Base-by-base conservation (phyloP, 805 yeast species). In the Wickerhamiella allomyrinae region DNA sequence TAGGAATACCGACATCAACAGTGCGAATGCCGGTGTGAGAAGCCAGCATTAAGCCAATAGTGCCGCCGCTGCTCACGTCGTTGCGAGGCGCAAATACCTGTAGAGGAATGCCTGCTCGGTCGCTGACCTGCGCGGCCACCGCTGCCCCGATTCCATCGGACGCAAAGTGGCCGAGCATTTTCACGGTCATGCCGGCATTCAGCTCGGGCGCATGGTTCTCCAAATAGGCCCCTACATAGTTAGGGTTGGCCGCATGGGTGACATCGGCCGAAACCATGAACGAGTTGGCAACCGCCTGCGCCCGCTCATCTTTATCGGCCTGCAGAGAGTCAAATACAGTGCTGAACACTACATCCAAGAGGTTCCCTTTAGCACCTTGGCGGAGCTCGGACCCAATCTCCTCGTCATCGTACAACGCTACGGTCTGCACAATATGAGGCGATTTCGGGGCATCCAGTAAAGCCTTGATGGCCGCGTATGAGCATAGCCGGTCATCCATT, bases 51-150 rank as follows among this genome's bases (percentile, higher is more conserved):
- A 74, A 93, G 0, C 94, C 94, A 57, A 83, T 82, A 22, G 94
- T 82, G 20, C 91, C 89, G 27, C 94, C 94, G 2, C 86, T 77
- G 55, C 87, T 71, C 5, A 83, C 73, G 56, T 77, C 86, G 61
- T 83, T 83, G 59, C 89, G 75, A 55, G 82, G 80, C 54, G 82
- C 91, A 74, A 83, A 83, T 59, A 75, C 74, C 60, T 83, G 94
- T 24, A 82, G 50, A 40, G 66, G 63, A 55, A 79, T 83, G 39
- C 67, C 78, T 46, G 80, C 76, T 37, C 59, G 52, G 44, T 72
- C 65, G 1, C 85, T 91, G 48, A 83, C 57, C 49, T 77, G 77
- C 59, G 80, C 85, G 35, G 74, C 65, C 39, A 82, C 62, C 0
- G 85, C 76, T 20, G 71, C 60, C n/a, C 87, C 86, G 36, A 76